Evolutionary conservation across 768 basidiomycete genomes (phyloP), one percentile per base, ranked within the genome.

Genomic region (Termitomyces sp.): DNA sequence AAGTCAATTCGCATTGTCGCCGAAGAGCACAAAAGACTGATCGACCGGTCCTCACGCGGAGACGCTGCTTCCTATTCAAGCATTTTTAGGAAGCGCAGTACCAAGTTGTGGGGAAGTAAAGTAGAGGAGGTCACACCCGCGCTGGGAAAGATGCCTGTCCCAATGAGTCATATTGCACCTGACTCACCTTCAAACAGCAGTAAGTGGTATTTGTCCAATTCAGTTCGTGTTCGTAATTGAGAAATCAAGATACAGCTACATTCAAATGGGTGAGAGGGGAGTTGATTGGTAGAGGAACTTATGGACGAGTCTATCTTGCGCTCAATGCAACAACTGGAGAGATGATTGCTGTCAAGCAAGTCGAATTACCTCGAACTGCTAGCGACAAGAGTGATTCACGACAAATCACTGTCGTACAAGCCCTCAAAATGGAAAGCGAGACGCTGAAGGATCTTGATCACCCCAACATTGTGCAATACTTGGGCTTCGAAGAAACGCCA

Each of bases 291-390:
- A 93, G 91, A 66, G 97, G 97, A 23, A 95, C 94, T 12, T 99
- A 95, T 64, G 97, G 97, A 12, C 85, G 91, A 40, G 97, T 99
- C 27, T 99, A 98, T 65, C 83, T 98, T 52, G 97, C 93, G 16
- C 76, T 98, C 55, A 98, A 98, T 67, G 93, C 91, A 31, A 94
- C 92, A 3, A 96, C 94, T 0, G 94, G 94, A 54, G 95, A 98
- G 72, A 96, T 98, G 92, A 94, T 98, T 64, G 97, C 97, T 16
- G 97, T 99, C 60, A 99, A 99, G 72, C 97, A 98, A 71, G 97
- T 99, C 44, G 97, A 98, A 68, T 82, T 95, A 54, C 96, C 97
- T 1, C 84, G 85, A 48, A 95, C 94, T 7, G 84, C 86, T 16
- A 93, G 90, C 64, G 97, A 99, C 72, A 91, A 89, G 70, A 89